Base-by-base conservation (phyloP, 2,329 filamentous ascomycete genomes). In the Myriangium duriaei region DNA sequence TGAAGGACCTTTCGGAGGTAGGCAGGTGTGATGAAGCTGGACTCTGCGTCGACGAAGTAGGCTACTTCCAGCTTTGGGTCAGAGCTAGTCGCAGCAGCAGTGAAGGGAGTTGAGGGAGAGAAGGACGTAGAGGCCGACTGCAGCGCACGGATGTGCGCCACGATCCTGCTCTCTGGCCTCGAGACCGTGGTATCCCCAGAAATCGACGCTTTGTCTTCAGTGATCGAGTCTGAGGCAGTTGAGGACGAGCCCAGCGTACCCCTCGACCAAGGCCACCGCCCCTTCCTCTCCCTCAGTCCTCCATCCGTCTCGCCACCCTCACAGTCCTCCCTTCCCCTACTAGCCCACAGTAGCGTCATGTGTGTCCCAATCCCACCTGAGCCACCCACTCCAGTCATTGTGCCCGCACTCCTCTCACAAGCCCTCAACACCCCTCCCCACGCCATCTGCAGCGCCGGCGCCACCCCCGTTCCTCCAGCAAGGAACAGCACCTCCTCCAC, bases 401-500 rank as follows among this genome's bases (percentile, higher is more conserved):
- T 17, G 12, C 4, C 6, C 18, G 14, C 12, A n/a, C n/a, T n/a
- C 33, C 11, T 11, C 12, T 35, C 10, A 26, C 6, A 13, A 19
- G 5, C 24, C 17, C 36, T 15, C 12, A 18, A 13, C 11, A 39
- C 11, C 2, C 54, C 14, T 1, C 74, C 72, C 43, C 76, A 63
- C 2, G 78, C 82, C 29, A 81, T 73, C 60, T 96, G 88, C 57
- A 96, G 61, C 5, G 87, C 91, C 0, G 88, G 84, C 11, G 85
- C 86, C 49, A 98, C 81, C 1, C 91, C 88, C 0, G 91, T 98
- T 0, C 91, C 91, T 2, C 87, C 91, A 1, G 87, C 91, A 14
- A 96, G 63, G 52, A 96, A 94, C 2, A 95, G 65, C 2, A 95
- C 67, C 42, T 71, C 64, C 34, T 62, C 57, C 16, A 72, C 65